Evolutionary conservation across 768 basidiomycete species (phyloP), one percentile per base, ranked within the genome.

Genomic region (Xerocomellus chrysenteron): DNA sequence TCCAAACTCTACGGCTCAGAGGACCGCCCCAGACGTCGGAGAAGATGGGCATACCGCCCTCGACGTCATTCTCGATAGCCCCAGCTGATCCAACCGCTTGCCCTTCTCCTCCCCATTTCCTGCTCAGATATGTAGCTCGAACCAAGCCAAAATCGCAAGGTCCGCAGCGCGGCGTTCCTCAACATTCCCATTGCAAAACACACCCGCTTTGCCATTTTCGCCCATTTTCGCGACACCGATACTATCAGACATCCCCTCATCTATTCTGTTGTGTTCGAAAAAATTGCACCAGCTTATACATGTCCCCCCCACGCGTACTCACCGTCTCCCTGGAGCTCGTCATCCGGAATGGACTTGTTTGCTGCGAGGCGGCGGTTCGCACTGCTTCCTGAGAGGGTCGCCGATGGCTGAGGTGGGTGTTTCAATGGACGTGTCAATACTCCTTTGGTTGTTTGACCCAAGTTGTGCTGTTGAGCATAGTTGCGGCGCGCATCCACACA

Each of bases 151-250:
- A 32, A 32, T 32, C 94, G 92, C 4, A 94, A 97, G 46, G 94
- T 97, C 21, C 93, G 95, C 5, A 83, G 88, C 32, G 85, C 87
- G 0, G 82, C 84, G 1, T 74, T 96, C 0, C 75, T 86, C 52
- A 90, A 90, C 61, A 78, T 94, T 1, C 83, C 86, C 0, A 68
- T 85, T 4, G 79, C 76, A 35, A 64, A 71, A 0, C 63, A 70
- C 1, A 89, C 86, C 0, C 73, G 97, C 0, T 79, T 85, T 0
- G 73, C 77, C 33, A 80, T 97, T 44, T 79, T 98, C 11, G 77
- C 80, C 3, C 84, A 95, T 36, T 87, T 84, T 10, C 83, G 91
- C 17, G 95, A 98, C 67, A 78, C 83, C 17, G 95, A 97, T 61
- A 73, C 81, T 0, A 78, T 79, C 40, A 78, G 90, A 39, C 88